Conservation (phyloP, 1,139 yeast genomes). For the Saccharomyces hybrid region DNA sequence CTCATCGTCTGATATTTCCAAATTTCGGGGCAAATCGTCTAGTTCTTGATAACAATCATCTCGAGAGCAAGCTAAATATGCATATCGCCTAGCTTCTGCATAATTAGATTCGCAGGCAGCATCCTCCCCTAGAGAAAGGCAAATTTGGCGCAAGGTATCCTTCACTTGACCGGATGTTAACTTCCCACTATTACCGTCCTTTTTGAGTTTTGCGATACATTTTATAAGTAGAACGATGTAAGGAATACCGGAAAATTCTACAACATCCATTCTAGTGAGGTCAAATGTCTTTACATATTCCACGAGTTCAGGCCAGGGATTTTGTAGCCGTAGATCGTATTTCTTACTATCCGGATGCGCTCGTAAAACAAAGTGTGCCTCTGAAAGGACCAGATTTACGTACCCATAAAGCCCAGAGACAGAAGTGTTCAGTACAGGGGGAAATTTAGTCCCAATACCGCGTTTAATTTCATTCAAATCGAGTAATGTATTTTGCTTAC, state of each 20-base stretch:
- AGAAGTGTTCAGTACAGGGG: slow-evolving; percentile 12
- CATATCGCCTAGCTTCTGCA: slow-evolving; percentile 58
- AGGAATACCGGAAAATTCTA: slow-evolving; percentile 65
- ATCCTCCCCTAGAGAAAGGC: slow-evolving; percentile 13
- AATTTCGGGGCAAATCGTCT: neutral
- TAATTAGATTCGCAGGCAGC: slow-evolving; percentile 50
- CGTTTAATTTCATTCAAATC: neutral
- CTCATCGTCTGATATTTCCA: neutral
- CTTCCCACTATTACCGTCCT: neutral
- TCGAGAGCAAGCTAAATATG: slow-evolving; percentile 42
- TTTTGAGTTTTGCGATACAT: slow-evolving; percentile 37
- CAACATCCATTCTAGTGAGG: slow-evolving; percentile 40
- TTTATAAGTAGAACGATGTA: slow-evolving; percentile 59
- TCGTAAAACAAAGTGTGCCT: slow-evolving; percentile 59
- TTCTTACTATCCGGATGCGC: slow-evolving; percentile 63
- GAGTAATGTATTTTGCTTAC: neutral
- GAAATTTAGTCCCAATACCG: slow-evolving; percentile 4
- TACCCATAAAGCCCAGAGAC: slow-evolving; percentile 57
- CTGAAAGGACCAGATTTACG: slow-evolving; percentile 45
- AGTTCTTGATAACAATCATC: neutral
- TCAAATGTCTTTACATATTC: slow-evolving; percentile 47
- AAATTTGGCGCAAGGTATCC: neutral
- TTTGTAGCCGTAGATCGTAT: slow-evolving; percentile 62
- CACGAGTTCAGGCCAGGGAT: slow-evolving; percentile 68
- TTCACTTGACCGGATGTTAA: neutral